Evolutionary conservation across 2,329 filamentous ascomycete species (phyloP).

Genomic region (Penicillium sumatraense): DNA sequence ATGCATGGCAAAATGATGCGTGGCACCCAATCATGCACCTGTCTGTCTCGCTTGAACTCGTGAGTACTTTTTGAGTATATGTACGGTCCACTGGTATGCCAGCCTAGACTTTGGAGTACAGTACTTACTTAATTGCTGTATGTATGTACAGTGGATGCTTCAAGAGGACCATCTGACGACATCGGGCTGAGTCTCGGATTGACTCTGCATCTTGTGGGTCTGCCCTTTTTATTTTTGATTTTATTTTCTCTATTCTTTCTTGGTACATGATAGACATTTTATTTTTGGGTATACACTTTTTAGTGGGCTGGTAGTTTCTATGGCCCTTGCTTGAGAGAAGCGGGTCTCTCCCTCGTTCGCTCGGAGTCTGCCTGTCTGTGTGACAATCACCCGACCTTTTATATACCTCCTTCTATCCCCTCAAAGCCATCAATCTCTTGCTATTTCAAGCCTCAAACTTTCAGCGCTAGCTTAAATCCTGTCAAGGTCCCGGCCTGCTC

Average conservation of each 20-base stretch:
- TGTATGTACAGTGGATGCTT: slow-evolving; percentile 1
- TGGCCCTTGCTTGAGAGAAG: slow-evolving; percentile 24
- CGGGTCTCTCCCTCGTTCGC: slow-evolving; percentile 12
- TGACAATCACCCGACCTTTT: slow-evolving; percentile 14
- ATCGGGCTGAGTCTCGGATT: slow-evolving; percentile 8
- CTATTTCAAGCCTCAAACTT: background rate
- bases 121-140: too few relatives aligned
- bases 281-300: slow-evolving; percentile 3
- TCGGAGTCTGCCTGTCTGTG: slow-evolving; percentile 19
- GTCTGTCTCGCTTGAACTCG: background rate
- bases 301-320: slow-evolving; percentile 1
- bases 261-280: background rate
- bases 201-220: slow-evolving; percentile 12
- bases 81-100: background rate
- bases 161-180: slow-evolving; percentile 18
- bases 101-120: too few relatives aligned
- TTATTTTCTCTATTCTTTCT: background rate
- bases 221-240: slow-evolving; percentile 7
- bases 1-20: slow-evolving; percentile 7
- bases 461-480: background rate
- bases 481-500: background rate
- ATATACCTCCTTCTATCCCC: slow-evolving; percentile 19
- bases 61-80: background rate
- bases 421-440: background rate
- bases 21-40: slow-evolving; percentile 14